phyloP scores from a whole-genome alignment of 371 early-diverging fungal species.

The Rhizomucor miehei region DNA sequence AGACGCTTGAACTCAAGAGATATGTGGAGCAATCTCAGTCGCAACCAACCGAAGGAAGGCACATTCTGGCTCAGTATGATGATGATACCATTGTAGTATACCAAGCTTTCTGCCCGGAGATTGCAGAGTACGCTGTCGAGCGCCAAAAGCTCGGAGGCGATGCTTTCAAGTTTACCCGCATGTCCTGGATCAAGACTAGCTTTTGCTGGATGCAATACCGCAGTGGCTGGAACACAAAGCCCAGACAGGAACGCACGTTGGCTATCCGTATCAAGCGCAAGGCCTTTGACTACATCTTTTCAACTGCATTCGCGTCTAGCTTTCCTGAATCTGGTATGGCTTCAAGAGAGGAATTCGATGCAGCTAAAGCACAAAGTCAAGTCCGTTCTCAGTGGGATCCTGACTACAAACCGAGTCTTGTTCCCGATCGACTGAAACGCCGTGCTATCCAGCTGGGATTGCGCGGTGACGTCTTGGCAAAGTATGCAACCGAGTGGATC shows the following conservation, averaged over 20 bases:
- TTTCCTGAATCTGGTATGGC: constrained; percentile 4
- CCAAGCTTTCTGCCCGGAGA: constrained; percentile 33
- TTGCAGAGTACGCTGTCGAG: constrained; percentile 26
- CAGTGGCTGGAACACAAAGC: constrained; percentile 34
- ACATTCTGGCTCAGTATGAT: constrained; percentile 23
- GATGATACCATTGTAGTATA: constrained; percentile 34
- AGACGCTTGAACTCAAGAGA: constrained; percentile 6
- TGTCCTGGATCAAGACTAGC: constrained; percentile 49
- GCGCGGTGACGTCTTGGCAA: constrained; percentile 12
- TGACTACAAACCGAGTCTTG: constrained; percentile 25
- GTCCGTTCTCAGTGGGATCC: constrained; percentile 50
- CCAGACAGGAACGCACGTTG: constrained; percentile 32
- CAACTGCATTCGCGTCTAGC: constrained; percentile 11
- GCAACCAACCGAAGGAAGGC: constrained; percentile 9
- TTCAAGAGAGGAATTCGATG: constrained; percentile 10
- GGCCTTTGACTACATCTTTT: constrained; percentile 25
- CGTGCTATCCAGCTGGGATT: constrained; percentile 40
- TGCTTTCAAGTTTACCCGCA: constrained; percentile 26
- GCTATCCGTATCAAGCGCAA: constrained; percentile 27
- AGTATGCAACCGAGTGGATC: constrained; percentile 27
- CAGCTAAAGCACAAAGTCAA: constrained; percentile 8
- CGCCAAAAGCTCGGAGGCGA: constrained; percentile 20
- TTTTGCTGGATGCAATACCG: constrained; percentile 51
- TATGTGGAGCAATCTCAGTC: constrained; percentile 2
- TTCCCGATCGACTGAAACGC: constrained; percentile 9